These are phyloP conservation scores for Penicillium sclerotiorum DNA, from an alignment of 2,329 filamentous ascomycete species.

Conservation along the genomic window DNA sequence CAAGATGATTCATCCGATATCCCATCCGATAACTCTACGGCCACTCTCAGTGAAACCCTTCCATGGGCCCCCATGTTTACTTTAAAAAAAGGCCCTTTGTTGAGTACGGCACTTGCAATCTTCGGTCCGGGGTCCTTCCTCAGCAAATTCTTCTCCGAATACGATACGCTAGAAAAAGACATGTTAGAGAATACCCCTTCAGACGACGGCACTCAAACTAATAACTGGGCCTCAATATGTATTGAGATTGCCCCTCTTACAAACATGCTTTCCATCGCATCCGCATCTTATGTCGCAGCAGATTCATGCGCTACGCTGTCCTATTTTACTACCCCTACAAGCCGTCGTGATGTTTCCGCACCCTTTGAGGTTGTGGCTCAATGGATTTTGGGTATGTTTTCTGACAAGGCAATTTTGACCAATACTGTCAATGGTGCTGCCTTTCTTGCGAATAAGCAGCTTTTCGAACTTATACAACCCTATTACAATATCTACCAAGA, in stretches of 20 bases:
- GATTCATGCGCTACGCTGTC: neutral
- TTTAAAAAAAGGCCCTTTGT: slow-evolving; percentile 20
- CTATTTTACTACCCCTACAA: too few species aligned
- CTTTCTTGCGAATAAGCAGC: neutral
- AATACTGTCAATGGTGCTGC: neutral
- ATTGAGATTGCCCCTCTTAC: neutral
- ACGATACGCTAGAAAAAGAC: neutral
- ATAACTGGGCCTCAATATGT: too few species aligned
- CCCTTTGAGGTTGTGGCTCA: too few species aligned
- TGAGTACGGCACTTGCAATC: slow-evolving; percentile 24
- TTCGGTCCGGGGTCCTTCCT: slow-evolving; percentile 27
- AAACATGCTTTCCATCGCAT: neutral
- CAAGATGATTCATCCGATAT: too few species aligned
- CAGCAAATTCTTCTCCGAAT: slow-evolving; percentile 6
- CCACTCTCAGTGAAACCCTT: neutral
- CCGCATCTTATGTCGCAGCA: neutral
- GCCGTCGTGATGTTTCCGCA: too few species aligned
- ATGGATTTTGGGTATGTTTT: neutral
- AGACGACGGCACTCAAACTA: neutral
- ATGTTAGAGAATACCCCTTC: neutral
- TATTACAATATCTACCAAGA: neutral
- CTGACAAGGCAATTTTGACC: neutral
- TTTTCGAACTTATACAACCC: neutral
- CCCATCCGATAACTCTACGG: neutral
- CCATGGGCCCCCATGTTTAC: neutral